Evolutionary conservation across 2,329 filamentous ascomycete genomes (phyloP).

Genomic region (Botryotinia globosa): DNA sequence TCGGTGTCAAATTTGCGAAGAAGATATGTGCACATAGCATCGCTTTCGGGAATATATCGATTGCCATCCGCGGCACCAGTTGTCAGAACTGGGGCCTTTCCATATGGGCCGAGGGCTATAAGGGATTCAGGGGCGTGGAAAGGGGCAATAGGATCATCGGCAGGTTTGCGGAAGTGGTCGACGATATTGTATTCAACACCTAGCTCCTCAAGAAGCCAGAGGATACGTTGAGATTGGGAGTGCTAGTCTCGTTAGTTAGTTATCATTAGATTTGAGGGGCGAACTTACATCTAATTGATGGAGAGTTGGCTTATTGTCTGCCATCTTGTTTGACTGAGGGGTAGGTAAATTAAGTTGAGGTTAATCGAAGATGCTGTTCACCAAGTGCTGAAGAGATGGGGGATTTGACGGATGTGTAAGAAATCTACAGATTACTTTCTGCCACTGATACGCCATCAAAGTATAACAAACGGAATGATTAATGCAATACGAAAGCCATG

Average conservation of each 20-base stretch:
- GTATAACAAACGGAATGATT: neutral
- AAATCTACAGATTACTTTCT: neutral
- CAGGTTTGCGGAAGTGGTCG: constrained; percentile 62
- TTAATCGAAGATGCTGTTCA: neutral
- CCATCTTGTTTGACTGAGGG: constrained; percentile 15
- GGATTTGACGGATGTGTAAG: no score
- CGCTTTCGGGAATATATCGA: constrained; percentile 33
- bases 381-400: neutral
- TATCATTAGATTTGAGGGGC: neutral
- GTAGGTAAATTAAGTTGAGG: neutral
- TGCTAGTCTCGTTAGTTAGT: constrained; percentile 43
- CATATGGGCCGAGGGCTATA: constrained; percentile 69
- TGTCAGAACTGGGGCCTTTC: constrained; percentile 74
- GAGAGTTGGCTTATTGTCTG: constrained; percentile 28
- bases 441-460: neutral
- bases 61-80: constrained; percentile 32
- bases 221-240: constrained; percentile 63
- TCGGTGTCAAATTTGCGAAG: constrained; percentile 38
- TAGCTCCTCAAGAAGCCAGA: constrained; percentile 68
- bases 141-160: constrained; percentile 44
- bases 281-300: constrained; percentile 32
- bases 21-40: constrained; percentile 38
- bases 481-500: neutral
- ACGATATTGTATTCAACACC: constrained; percentile 73
- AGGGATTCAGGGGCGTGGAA: constrained; percentile 68